Conservation (phyloP, 2,329 filamentous ascomycete genomes). For the Monilinia fructicola region DNA sequence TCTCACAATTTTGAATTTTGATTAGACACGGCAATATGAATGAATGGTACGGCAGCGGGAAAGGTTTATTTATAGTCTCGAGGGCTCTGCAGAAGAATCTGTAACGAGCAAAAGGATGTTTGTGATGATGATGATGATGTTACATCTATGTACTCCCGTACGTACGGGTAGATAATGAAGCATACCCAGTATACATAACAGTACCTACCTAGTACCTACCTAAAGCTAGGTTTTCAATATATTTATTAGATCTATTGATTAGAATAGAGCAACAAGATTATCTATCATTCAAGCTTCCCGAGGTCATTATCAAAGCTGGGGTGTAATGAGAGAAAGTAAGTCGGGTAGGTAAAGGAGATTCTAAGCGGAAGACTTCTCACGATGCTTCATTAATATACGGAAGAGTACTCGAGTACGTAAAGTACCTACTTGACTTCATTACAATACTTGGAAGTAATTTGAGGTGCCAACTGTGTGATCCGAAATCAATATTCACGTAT, state of each 20-base stretch:
- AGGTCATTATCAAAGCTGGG: too few species aligned
- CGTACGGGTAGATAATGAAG: neutral
- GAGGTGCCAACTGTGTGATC: neutral
- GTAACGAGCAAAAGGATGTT: neutral
- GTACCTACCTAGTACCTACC: too few species aligned
- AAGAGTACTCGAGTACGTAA: too few species aligned
- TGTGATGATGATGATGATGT: neutral
- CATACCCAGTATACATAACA: neutral
- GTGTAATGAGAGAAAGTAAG: neutral
- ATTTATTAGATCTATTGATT: neutral
- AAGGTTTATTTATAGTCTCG: neutral
- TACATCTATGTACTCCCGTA: slow-evolving; percentile 1
- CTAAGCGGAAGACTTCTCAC: neutral
- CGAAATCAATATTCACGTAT: neutral
- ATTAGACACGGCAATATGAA: neutral
- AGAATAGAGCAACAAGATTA: neutral
- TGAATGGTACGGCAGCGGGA: slow-evolving; percentile 2
- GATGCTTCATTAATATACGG: neutral
- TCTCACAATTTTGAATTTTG: neutral
- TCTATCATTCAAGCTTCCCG: too few species aligned
- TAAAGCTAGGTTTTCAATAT: too few species aligned
- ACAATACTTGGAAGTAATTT: neutral
- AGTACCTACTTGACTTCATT: too few species aligned
- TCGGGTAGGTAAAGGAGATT: neutral
- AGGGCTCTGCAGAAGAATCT: neutral